These are phyloP conservation scores for Salicornia ramosissima DNA, from an alignment of 148 eudicot species.

Conservation along the genomic window DNA sequence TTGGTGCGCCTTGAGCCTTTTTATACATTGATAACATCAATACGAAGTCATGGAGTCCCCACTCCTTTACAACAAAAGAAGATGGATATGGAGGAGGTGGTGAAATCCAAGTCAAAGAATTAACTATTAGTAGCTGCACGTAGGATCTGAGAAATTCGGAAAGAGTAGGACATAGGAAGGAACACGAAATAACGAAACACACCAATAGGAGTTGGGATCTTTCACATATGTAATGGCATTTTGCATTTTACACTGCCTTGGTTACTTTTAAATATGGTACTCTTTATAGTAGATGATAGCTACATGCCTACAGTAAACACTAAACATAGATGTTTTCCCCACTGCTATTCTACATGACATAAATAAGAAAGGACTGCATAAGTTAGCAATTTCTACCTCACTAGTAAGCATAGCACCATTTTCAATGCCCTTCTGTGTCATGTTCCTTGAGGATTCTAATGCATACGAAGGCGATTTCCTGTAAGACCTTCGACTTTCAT, in stretches of 20 bases:
- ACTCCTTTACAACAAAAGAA: no score
- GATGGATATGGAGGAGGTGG: no score
- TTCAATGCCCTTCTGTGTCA: constrained; percentile 41
- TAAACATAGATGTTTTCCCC: background rate
- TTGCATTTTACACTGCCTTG: background rate
- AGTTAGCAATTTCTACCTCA: constrained; percentile 24
- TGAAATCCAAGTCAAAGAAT: no score
- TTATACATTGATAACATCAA: no score
- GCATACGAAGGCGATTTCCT: constrained; percentile 43
- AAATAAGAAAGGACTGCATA: background rate
- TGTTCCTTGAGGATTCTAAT: constrained; percentile 46
- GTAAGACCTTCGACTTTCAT: constrained; percentile 50
- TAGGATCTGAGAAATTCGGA: no score
- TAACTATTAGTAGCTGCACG: no score
- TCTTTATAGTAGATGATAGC: background rate
- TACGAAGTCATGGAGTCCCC: no score
- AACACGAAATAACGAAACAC: no score
- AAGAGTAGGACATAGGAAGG: no score
- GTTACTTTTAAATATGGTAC: background rate
- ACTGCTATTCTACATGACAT: background rate
- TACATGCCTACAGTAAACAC: background rate
- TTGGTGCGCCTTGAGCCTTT: no score
- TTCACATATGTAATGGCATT: no score
- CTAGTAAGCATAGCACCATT: constrained; percentile 46
- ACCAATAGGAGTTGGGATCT: no score